phyloP scores from a whole-genome alignment of 1,284 basidiomycete species.

The Paramarasmius palmivorus region DNA sequence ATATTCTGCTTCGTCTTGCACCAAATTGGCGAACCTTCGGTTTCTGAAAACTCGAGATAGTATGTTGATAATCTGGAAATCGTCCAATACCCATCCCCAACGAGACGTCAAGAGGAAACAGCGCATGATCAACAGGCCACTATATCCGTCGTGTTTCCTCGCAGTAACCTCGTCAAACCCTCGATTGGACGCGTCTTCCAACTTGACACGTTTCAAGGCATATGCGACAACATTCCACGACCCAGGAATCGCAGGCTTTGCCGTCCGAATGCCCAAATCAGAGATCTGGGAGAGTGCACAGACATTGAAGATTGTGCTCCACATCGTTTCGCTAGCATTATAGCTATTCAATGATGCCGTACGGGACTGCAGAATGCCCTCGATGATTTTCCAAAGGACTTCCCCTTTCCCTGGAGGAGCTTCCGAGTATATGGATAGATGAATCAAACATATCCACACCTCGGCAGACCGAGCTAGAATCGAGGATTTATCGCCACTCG shows the following conservation, averaged over 20 bases:
- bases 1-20: slow-evolving; percentile 74
- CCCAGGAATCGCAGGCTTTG: slow-evolving; percentile 48
- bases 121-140: slow-evolving; percentile 71
- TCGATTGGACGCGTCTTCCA: slow-evolving; percentile 51
- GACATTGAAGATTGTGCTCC: slow-evolving; percentile 72
- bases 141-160: slow-evolving; percentile 72
- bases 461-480: slow-evolving; percentile 49
- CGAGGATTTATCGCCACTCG: slow-evolving; percentile 23
- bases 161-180: slow-evolving; percentile 40
- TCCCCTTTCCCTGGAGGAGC: slow-evolving; percentile 35
- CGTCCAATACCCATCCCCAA: slow-evolving; percentile 76
- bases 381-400: slow-evolving; percentile 49
- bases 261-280: slow-evolving; percentile 56
- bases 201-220: slow-evolving; percentile 60
- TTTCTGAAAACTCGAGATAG: slow-evolving; percentile 80
- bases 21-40: slow-evolving; percentile 79
- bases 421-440: slow-evolving; percentile 39
- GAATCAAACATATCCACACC: slow-evolving; percentile 78
- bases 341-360: slow-evolving; percentile 22
- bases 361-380: slow-evolving; percentile 32
- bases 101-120: slow-evolving; percentile 70
- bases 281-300: slow-evolving; percentile 83
- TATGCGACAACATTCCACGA: slow-evolving; percentile 69
- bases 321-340: slow-evolving; percentile 68
- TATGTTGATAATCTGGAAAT: slow-evolving; percentile 55